Base-by-base conservation (phyloP, 2,329 filamentous ascomycete genomes). In the Didymella lethalis region DNA sequence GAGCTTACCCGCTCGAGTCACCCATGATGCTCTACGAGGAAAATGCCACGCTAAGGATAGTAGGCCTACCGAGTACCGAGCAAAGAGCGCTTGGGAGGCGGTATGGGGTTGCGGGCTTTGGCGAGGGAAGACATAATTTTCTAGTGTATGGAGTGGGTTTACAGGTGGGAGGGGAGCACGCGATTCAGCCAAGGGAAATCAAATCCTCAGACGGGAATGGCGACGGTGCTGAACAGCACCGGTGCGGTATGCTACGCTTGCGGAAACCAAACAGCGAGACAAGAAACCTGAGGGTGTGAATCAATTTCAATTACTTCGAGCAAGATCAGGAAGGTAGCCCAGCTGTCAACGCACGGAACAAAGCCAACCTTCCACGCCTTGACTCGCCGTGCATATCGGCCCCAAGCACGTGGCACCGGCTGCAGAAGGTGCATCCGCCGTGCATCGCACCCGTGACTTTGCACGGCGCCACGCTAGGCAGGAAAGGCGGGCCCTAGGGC, bases 371-470 rank as follows among this genome's bases (percentile, higher is more conserved):
- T 14, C 12, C 7, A 43, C 26, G 26, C 26, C 23, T 34, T 54
- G 43, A 54, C 51, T 54, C 43, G 50, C 43, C 43, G 16, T 47
- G 43, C 51, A 54, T 48, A 16, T 14, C 10, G 26, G 34, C 45
- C 44, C 46, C 52, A 16, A 49, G 54, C 54, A 57, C 54, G 54
- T 57, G 54, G 54, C 54, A 32, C 47, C 54, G 54, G 54, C 54
- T 45, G 46, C 54, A 57, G 54, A 38, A 44, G 36, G 38, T 55
- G 38, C 52, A 43, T 55, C 52, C 52, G 52, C 25, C 29, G 51
- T 43, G 51, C 51, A 23, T 43, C 38, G 52, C 52, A 48, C 38
- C 52, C 45, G 46, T 43, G 28, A 36, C 45, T 28, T 36, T 52
- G 41, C 38, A 14, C 8, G 11, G 2, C 23, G 23, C 38, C 28